phyloP scores from a whole-genome alignment of 2,329 filamentous ascomycete species.

The Davidsoniella neocaledoniae region DNA sequence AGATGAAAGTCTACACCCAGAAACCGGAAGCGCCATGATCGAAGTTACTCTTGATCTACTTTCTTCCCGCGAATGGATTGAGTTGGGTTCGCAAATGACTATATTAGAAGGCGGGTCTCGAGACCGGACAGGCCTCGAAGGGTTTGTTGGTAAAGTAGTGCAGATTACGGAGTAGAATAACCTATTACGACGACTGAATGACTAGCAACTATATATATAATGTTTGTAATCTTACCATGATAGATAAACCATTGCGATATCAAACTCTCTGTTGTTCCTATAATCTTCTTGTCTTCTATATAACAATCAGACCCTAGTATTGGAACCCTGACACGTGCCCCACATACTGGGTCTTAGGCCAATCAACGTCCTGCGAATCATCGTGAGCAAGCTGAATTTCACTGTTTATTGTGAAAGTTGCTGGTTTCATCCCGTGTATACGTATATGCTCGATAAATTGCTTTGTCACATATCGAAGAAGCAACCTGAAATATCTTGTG shows the following conservation, averaged over 20 bases:
- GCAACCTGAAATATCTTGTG: too few species aligned
- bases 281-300: too few species aligned
- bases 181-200: neutral
- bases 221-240: neutral
- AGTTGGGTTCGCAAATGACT: conserved; percentile 52
- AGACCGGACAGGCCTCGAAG: conserved; percentile 51
- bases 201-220: neutral
- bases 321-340: neutral
- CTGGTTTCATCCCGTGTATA: too few species aligned
- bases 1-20: conserved; percentile 12
- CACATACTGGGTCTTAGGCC: neutral
- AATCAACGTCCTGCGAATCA: too few species aligned
- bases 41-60: conserved; percentile 53
- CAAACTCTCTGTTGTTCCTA: neutral
- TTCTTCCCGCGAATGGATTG: conserved; percentile 54
- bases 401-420: too few species aligned
- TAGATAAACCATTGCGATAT: neutral
- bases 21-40: conserved; percentile 16
- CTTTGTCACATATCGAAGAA: too few species aligned
- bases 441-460: too few species aligned
- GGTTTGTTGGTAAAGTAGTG: conserved; percentile 52
- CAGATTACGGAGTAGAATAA: conserved; percentile 35
- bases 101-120: conserved; percentile 55
- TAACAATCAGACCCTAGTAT: too few species aligned
- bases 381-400: too few species aligned